Conservation (phyloP, 768 basidiomycete genomes). For the Rhodotorula babjevae region DNA sequence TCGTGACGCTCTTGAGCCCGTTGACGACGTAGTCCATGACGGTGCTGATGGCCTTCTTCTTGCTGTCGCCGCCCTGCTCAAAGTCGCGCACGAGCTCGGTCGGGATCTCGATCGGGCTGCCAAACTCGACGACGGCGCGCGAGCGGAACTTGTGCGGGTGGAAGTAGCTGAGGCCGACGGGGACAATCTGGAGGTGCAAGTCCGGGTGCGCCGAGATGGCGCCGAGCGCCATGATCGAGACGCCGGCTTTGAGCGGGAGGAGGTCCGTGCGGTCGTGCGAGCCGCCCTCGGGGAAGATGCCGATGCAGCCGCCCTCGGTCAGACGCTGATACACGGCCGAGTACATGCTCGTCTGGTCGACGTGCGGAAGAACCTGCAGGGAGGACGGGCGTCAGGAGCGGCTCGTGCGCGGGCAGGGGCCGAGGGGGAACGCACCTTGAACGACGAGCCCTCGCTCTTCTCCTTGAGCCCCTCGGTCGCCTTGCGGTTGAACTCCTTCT, state of each 20-base stretch:
- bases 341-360: slow-evolving; percentile 95
- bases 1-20: slow-evolving; percentile 88
- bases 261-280: slow-evolving; percentile 97
- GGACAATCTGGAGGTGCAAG: slow-evolving; percentile 80
- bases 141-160: slow-evolving; percentile 82
- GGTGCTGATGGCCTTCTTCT: slow-evolving; percentile 82
- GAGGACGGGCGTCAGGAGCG: no score
- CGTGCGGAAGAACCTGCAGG: slow-evolving; percentile 62
- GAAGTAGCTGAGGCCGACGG: slow-evolving; percentile 64
- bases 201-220: slow-evolving; percentile 89
- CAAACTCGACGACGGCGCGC: slow-evolving; percentile 95
- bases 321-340: slow-evolving; percentile 81
- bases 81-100: slow-evolving; percentile 80
- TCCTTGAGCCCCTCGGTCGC: slow-evolving; percentile 66
- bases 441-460: slow-evolving; percentile 52
- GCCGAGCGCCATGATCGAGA: slow-evolving; percentile 94
- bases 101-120: slow-evolving; percentile 86
- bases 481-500: slow-evolving; percentile 80
- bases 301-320: slow-evolving; percentile 80
- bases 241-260: slow-evolving; percentile 93
- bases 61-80: slow-evolving; percentile 77
- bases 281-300: slow-evolving; percentile 98
- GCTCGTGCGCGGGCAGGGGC: no score
- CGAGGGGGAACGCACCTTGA: slow-evolving; percentile 18
- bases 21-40: slow-evolving; percentile 89